A percentile compares a stretch with the other conserved stretches of the same genome.
Evolutionary conservation across 805 yeast species (phyloP).

Genomic region (Ogataea populi-albae): DNA sequence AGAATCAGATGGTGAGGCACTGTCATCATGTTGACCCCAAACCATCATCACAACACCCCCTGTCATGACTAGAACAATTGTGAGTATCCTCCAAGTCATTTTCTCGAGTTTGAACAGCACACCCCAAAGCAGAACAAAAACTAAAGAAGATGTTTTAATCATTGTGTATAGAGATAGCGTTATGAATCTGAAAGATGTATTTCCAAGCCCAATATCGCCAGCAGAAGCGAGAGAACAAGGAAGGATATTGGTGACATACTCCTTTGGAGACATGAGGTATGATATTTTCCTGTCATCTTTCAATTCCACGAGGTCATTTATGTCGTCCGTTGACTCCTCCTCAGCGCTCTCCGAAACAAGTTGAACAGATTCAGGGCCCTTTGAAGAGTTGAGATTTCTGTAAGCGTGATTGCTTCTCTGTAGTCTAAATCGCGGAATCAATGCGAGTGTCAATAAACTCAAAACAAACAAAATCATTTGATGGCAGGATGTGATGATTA

Average conservation of each 20-base stretch:
- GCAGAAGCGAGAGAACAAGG: conserved; percentile 89
- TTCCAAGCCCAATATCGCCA: conserved; percentile 92
- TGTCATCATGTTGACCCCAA: conserved; percentile 40
- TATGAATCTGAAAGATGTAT: conserved; percentile 74
- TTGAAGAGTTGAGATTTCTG: conserved; percentile 17
- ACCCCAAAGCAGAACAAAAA: conserved; percentile 88
- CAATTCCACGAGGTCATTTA: conserved; percentile 7
- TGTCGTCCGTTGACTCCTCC: conserved; percentile 3
- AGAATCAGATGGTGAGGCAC: background rate
- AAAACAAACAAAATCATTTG: conserved; percentile 65
- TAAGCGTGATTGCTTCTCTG: conserved; percentile 11
- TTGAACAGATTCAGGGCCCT: conserved; percentile 6
- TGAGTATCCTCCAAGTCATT: conserved; percentile 62
- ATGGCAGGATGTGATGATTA: conserved; percentile 80
- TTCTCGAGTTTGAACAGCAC: conserved; percentile 75
- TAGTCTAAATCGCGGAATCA: conserved; percentile 50
- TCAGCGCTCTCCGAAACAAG: conserved; percentile 7
- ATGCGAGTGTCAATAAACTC: conserved; percentile 44
- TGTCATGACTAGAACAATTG: conserved; percentile 77
- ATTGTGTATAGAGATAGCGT: conserved; percentile 86
- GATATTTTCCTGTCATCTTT: conserved; percentile 9
- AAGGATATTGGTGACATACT: conserved; percentile 53
- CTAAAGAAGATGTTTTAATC: conserved; percentile 84
- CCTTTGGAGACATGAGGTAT: conserved; percentile 32
- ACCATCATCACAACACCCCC: conserved; percentile 89